Conservation (phyloP, 345 rosid species). For the Jatropha curcas region DNA sequence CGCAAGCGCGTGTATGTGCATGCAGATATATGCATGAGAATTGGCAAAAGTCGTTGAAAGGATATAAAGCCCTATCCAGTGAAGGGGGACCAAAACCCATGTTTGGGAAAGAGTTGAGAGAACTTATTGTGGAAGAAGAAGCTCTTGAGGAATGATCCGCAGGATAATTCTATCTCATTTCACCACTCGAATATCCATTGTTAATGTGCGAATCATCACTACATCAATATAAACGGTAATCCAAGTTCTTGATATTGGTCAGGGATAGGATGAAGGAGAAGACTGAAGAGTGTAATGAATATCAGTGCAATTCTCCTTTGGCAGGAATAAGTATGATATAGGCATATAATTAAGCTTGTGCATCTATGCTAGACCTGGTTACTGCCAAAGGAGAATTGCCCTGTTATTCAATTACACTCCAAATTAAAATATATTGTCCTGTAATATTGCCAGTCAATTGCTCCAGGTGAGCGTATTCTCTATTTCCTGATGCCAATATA, state of each 20-base stretch:
- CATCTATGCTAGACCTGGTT: neutral
- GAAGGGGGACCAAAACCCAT: constrained; percentile 36
- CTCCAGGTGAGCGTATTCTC: neutral
- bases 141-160: constrained; percentile 36
- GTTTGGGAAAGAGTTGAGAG: constrained; percentile 4
- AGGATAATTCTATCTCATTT: constrained; percentile 28
- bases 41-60: constrained; percentile 19
- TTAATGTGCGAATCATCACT: constrained; percentile 38
- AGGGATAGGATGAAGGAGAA: neutral
- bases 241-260: neutral
- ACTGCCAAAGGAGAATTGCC: constrained; percentile 74
- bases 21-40: neutral
- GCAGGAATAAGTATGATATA: constrained; percentile 26
- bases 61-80: constrained; percentile 7
- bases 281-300: constrained; percentile 35
- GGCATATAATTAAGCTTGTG: too few relatives aligned
- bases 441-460: neutral
- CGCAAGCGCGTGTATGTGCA: neutral
- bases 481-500: neutral
- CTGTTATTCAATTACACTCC: constrained; percentile 41
- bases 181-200: constrained; percentile 32
- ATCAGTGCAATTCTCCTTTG: constrained; percentile 45
- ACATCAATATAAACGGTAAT: constrained; percentile 7
- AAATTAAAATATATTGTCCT: neutral
- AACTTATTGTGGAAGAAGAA: constrained; percentile 17